Conservation (phyloP, 805 yeast species). For the Scheffersomyces stipitis region DNA sequence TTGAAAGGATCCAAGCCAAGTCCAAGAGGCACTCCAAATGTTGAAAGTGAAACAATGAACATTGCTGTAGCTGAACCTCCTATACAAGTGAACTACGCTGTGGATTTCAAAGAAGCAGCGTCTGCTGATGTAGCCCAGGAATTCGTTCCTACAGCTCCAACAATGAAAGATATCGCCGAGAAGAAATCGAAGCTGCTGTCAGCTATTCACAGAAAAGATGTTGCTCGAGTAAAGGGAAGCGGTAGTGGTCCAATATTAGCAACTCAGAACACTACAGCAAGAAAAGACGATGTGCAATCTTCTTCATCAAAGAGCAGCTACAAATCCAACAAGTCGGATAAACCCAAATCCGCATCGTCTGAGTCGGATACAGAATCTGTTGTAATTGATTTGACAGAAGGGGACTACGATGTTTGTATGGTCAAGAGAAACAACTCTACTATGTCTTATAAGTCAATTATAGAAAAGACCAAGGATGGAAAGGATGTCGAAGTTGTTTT, state of each 20-base stretch:
- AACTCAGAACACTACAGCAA: not conserved
- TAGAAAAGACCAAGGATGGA: constrained; percentile 37
- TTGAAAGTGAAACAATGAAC: constrained; percentile 5
- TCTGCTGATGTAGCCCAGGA: constrained; percentile 2
- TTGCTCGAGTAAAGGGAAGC: not conserved
- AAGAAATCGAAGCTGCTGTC: constrained; percentile 1
- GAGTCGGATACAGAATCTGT: constrained; percentile 38
- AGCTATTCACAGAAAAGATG: not conserved
- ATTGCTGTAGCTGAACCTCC: constrained; percentile 42
- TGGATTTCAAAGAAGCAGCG: constrained; percentile 39
- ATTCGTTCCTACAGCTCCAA: constrained; percentile 7
- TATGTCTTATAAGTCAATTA: constrained; percentile 38
- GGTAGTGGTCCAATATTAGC: too few relatives aligned
- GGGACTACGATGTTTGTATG: constrained; percentile 37
- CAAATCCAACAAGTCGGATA: constrained; percentile 28
- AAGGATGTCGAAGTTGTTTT: constrained; percentile 43
- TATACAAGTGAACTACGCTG: constrained; percentile 31
- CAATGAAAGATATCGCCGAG: constrained; percentile 10
- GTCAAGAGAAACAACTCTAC: constrained; percentile 35
- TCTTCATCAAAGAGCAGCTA: constrained; percentile 23
- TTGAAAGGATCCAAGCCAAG: not conserved
- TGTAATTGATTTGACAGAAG: constrained; percentile 42
- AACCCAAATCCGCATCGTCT: constrained; percentile 26
- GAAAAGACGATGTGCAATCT: constrained; percentile 2
- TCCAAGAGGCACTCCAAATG: not conserved